A percentile compares a stretch with the other conserved stretches of the same genome.
Evolutionary conservation across 139 green algal genomes (phyloP).

Genomic region (Zygnema cylindricum): DNA sequence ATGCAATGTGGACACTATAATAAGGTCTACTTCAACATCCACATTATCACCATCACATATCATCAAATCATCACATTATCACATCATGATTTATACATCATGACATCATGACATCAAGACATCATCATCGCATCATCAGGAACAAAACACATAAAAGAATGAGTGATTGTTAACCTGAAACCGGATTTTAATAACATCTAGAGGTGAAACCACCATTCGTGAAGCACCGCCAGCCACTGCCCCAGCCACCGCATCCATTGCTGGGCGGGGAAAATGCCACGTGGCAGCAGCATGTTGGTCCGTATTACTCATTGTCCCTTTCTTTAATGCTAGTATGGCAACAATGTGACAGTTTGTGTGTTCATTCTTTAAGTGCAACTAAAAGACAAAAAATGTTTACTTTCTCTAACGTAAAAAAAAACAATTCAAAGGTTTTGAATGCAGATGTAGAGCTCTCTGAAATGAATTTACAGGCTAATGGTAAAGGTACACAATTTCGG

Average conservation of each 20-base stretch:
- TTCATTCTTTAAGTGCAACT: no score
- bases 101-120: neutral
- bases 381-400: no score
- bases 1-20: neutral
- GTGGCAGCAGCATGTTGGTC: no score
- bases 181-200: conserved; percentile 96
- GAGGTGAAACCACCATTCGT: conserved; percentile 81
- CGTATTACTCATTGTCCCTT: no score
- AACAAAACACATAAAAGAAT: neutral
- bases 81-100: neutral
- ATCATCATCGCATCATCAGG: no score
- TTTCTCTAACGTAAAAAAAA: no score
- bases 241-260: conserved; percentile 68
- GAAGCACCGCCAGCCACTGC: conserved; percentile 82
- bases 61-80: neutral
- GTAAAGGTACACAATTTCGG: no score
- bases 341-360: no score
- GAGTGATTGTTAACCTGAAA: conserved; percentile 44
- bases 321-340: no score
- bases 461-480: no score
- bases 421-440: no score
- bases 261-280: conserved; percentile 29
- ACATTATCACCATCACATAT: neutral
- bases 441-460: no score
- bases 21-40: neutral